These are phyloP conservation scores for Nidularia pulvinata DNA, from an alignment of 768 basidiomycete species.

Conservation along the genomic window DNA sequence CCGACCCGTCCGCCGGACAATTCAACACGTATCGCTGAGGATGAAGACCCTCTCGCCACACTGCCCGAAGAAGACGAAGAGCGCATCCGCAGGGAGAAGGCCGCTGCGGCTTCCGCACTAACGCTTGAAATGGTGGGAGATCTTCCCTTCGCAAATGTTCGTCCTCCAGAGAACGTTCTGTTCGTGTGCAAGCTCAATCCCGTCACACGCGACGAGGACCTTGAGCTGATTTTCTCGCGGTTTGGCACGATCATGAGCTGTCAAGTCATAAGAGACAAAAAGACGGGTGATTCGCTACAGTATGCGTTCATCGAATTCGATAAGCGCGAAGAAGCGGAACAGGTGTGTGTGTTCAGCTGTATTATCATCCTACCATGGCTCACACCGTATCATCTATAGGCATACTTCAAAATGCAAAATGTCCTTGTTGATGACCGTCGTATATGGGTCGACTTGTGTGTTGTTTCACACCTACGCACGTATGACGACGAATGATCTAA, in stretches of 20 bases:
- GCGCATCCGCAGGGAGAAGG: conserved; percentile 76
- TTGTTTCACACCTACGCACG: conserved; percentile 4
- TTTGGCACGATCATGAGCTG: conserved; percentile 97
- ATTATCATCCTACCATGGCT: background rate
- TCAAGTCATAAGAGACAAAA: conserved; percentile 96
- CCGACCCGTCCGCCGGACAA: conserved; percentile 85
- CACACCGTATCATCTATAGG: conserved; percentile 41
- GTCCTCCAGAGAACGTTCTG: conserved; percentile 96
- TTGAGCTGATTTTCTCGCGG: conserved; percentile 96
- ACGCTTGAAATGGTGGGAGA: conserved; percentile 99
- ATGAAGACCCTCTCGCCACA: conserved; percentile 86
- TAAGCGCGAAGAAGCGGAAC: conserved; percentile 90
- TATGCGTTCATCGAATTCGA: conserved; percentile 99
- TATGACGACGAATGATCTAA: conserved; percentile 4
- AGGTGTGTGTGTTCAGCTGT: conserved; percentile 47
- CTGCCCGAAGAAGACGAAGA: conserved; percentile 89
- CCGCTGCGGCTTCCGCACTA: conserved; percentile 90
- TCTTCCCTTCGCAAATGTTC: conserved; percentile 95
- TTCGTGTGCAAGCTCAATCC: conserved; percentile 99
- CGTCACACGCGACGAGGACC: conserved; percentile 93
- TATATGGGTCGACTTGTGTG: conserved; percentile 99
- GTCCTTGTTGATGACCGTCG: conserved; percentile 96
- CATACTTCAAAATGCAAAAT: conserved; percentile 99
- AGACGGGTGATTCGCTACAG: conserved; percentile 94
- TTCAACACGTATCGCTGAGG: conserved; percentile 90